These are phyloP conservation scores for Mycosarcoma maydis DNA, from an alignment of 1,284 basidiomycete species.

Conservation along the genomic window DNA sequence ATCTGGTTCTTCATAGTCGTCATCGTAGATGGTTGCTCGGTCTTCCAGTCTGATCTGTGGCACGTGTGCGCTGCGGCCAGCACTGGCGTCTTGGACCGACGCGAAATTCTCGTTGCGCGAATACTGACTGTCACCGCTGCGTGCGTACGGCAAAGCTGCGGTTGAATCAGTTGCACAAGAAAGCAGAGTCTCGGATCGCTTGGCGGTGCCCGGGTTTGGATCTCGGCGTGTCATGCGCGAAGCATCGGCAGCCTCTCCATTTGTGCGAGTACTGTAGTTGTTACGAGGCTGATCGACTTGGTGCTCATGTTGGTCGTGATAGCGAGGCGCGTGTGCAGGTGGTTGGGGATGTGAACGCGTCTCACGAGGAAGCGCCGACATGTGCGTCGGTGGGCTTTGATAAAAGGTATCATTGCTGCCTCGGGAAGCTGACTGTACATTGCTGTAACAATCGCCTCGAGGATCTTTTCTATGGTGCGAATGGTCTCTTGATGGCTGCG, in stretches of 20 bases:
- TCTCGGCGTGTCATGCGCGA: background rate
- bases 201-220: background rate
- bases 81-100: background rate
- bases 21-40: slow-evolving; percentile 41
- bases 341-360: too few species aligned
- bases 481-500: slow-evolving; percentile 1
- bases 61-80: background rate
- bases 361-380: too few species aligned
- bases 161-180: slow-evolving; percentile 25
- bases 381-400: background rate
- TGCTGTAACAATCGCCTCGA: background rate
- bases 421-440: background rate
- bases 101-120: background rate
- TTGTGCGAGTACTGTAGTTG: too few species aligned
- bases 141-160: slow-evolving; percentile 16
- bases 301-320: background rate
- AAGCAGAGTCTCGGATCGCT: slow-evolving; percentile 14
- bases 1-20: slow-evolving; percentile 43
- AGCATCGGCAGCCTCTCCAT: background rate
- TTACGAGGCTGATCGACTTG: too few species aligned
- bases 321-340: background rate
- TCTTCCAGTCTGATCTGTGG: slow-evolving; percentile 11
- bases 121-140: slow-evolving; percentile 21
- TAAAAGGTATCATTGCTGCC: background rate
- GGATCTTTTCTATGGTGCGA: background rate